These are phyloP conservation scores for Diaporthe aspalathi DNA, from an alignment of 2,329 filamentous ascomycete species.

Conservation along the genomic window DNA sequence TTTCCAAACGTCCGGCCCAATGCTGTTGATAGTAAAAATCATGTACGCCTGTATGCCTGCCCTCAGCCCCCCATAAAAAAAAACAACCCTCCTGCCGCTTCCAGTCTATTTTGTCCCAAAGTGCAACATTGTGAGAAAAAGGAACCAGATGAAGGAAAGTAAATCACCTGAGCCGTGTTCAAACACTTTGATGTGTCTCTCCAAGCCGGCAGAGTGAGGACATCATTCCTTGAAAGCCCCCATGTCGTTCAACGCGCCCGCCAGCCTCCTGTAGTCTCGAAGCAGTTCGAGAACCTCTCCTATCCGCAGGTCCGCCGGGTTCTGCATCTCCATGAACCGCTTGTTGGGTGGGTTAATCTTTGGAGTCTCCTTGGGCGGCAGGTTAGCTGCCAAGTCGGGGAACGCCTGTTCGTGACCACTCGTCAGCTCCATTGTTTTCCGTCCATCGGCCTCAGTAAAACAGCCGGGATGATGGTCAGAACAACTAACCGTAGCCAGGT, in stretches of 20 bases:
- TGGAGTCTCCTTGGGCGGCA: conserved; percentile 65
- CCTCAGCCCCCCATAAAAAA: not conserved
- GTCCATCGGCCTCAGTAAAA: not conserved
- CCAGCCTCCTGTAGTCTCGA: conserved; percentile 79
- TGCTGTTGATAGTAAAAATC: conserved; percentile 23
- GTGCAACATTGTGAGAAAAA: not conserved
- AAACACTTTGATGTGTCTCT: not conserved
- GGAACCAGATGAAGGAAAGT: not conserved
- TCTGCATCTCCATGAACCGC: conserved; percentile 78
- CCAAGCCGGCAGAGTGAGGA: not conserved
- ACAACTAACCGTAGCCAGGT: conserved; percentile 66
- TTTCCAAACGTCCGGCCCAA: conserved; percentile 28
- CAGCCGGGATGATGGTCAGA: too few relatives aligned
- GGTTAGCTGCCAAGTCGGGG: conserved; percentile 66
- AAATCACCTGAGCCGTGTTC: not conserved
- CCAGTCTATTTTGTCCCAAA: conserved; percentile 23
- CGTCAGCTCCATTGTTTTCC: conserved; percentile 2
- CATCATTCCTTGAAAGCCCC: conserved; percentile 64
- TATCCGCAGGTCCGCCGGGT: conserved; percentile 76
- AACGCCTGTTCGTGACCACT: conserved; percentile 59
- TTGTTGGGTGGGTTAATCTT: conserved; percentile 75
- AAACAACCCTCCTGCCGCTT: conserved; percentile 1
- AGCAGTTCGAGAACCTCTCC: conserved; percentile 80
- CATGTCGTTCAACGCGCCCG: conserved; percentile 71
- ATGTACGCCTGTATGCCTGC: conserved; percentile 14